phyloP scores from a whole-genome alignment of 179 eudicot species.

The Pouteria campechiana region DNA sequence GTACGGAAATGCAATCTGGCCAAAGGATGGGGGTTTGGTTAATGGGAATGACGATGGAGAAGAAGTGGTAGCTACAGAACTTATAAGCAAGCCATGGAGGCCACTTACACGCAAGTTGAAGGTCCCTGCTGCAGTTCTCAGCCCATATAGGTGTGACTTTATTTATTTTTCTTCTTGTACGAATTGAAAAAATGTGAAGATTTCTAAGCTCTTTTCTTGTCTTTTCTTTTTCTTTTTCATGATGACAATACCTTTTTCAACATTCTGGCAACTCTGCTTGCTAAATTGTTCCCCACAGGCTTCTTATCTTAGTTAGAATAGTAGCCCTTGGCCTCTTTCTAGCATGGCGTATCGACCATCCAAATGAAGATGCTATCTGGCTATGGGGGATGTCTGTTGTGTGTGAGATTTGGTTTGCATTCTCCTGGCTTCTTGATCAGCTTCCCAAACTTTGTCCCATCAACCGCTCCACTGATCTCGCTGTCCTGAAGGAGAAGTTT shows the following conservation, averaged over 20 bases:
- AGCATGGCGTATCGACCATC: constrained; percentile 62
- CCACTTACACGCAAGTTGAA: constrained; percentile 78
- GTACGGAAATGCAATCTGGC: constrained; percentile 92
- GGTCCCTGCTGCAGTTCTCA: constrained; percentile 78
- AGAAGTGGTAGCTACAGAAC: constrained; percentile 40
- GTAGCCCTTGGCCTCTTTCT: constrained; percentile 65
- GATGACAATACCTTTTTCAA: too few relatives aligned
- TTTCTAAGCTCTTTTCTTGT: background rate
- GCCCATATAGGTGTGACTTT: constrained; percentile 57
- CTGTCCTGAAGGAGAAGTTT: constrained; percentile 71
- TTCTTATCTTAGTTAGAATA: constrained; percentile 55
- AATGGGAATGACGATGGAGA: constrained; percentile 32
- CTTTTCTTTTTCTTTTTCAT: background rate
- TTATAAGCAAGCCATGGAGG: constrained; percentile 78
- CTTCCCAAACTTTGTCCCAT: constrained; percentile 76
- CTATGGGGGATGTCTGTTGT: constrained; percentile 91
- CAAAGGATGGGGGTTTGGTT: constrained; percentile 51
- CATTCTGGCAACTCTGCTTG: too few relatives aligned
- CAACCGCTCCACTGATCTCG: constrained; percentile 83
- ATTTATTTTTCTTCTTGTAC: background rate
- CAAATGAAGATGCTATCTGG: constrained; percentile 82
- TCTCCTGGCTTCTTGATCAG: constrained; percentile 92
- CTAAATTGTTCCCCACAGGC: constrained; percentile 24
- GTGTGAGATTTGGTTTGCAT: constrained; percentile 91
- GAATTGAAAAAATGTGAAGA: background rate